A percentile compares a stretch with the other conserved stretches of the same genome.
These are phyloP conservation scores for Cenchrus fungigraminus DNA, from an alignment of 176 grass and related monocot genomes.

Conservation along the genomic window DNA sequence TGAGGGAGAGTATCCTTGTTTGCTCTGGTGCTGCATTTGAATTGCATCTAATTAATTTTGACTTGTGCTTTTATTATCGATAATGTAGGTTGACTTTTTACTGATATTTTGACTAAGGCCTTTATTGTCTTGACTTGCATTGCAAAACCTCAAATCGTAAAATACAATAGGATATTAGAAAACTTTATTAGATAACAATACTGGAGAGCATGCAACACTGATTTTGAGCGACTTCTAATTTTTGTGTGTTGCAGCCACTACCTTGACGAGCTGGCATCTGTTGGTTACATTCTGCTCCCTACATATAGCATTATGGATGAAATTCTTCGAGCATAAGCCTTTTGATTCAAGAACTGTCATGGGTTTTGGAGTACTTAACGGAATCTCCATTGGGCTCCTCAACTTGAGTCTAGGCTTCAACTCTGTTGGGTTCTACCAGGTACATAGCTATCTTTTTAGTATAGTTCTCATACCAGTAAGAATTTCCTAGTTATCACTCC, in stretches of 20 bases:
- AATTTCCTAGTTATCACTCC: slow-evolving; percentile 26
- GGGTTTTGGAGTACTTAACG: slow-evolving; percentile 97
- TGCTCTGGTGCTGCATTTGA: slow-evolving; percentile 17
- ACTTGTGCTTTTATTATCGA: not conserved
- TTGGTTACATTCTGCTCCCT: slow-evolving; percentile 98
- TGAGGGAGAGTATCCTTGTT: slow-evolving; percentile 30
- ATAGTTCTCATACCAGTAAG: slow-evolving; percentile 25
- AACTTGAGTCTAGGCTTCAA: slow-evolving; percentile 99
- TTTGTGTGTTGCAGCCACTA: slow-evolving; percentile 78
- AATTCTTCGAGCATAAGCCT: slow-evolving; percentile 96
- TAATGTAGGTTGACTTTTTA: slow-evolving; percentile 1
- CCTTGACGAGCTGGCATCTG: slow-evolving; percentile 99
- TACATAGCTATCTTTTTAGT: slow-evolving; percentile 33
- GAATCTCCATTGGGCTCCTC: slow-evolving; percentile 97
- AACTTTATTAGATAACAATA: not conserved
- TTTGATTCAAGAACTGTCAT: slow-evolving; percentile 96
- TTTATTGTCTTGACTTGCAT: slow-evolving; percentile 24
- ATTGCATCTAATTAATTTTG: not conserved
- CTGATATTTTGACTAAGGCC: not conserved
- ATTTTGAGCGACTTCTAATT: not conserved
- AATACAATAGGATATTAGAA: not conserved
- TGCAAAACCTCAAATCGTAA: not conserved
- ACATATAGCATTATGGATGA: slow-evolving; percentile 91
- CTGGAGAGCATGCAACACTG: not conserved
- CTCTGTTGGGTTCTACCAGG: slow-evolving; percentile 99